Conservation (phyloP, 257 asterid genomes). For the Mentha longifolia region DNA sequence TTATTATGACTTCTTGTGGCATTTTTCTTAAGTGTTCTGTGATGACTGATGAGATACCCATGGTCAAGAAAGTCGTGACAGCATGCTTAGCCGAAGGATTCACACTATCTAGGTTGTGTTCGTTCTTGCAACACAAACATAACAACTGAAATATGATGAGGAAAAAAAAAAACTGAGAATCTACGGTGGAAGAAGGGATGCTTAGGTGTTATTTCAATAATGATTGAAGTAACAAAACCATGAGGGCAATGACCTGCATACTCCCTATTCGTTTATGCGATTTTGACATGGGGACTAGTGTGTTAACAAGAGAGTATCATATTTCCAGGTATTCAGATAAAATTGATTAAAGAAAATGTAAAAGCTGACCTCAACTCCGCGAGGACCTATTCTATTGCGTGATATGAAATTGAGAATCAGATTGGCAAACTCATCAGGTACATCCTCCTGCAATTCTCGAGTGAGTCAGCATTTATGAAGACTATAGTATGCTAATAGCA, state of each 20-base stretch:
- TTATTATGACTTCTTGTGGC: too few relatives aligned
- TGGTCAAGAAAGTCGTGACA: too few relatives aligned
- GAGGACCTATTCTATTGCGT: slow-evolving; percentile 79
- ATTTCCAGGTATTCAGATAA: not conserved
- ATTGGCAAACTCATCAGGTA: slow-evolving; percentile 82
- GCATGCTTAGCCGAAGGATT: not conserved
- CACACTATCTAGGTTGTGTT: not conserved
- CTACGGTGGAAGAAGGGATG: not conserved
- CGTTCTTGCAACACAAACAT: not conserved
- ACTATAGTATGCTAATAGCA: not conserved
- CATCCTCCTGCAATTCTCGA: slow-evolving; percentile 73
- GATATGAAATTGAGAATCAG: slow-evolving; percentile 72
- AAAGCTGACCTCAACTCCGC: slow-evolving; percentile 79
- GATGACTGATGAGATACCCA: too few relatives aligned
- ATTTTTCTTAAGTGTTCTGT: not conserved
- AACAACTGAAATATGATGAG: not conserved
- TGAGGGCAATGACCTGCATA: not conserved
- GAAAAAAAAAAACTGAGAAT: not conserved
- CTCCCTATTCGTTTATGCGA: not conserved
- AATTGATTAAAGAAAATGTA: not conserved
- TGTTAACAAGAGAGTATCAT: not conserved
- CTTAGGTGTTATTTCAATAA: not conserved
- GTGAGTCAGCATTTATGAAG: slow-evolving; percentile 26
- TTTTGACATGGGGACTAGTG: not conserved
- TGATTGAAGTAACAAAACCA: not conserved